Evolutionary conservation across 192 early-diverging fungal species (phyloP), one percentile per base, ranked within the genome.

Genomic region (Borealophlyctis nickersoniae): DNA sequence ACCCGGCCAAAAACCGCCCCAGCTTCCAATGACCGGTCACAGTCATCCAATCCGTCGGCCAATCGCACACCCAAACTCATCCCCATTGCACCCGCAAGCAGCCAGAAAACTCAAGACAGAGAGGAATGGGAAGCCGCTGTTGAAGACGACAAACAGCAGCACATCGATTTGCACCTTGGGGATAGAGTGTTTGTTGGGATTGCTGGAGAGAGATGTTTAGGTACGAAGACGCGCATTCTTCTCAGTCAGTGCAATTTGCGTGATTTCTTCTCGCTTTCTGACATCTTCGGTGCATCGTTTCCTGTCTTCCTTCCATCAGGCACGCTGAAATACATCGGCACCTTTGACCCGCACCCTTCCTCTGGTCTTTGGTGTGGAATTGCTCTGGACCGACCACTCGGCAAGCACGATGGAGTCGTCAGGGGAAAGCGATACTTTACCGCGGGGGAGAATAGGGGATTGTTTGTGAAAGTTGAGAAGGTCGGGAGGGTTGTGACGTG

Each of bases 391-490:
- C 50, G 57, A 11, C 63, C 58, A 75, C 73, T 79, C n/a, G 77
- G 77, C 22, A 79, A 76, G 58, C 77, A 79, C 48, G 71, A 79
- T 49, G 77, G 77, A 23, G 54, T 76, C n/a, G 71, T 79, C 7
- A 62, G 58, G 27, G 70, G 73, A 16, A 69, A 73, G 35, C 56
- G 74, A 31, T 79, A 79, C 59, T 79, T 79, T 53, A 63, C 26
- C 9, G 75, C 73, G 56, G 71, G 72, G 36, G 69, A 71, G 30
- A 63, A 65, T 52, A 71, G 75, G 53, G 77, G 77, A 7, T 33
- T 79, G 24, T 79, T 79, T 63, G 77, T 79, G 5, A 73, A 73
- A 26, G 27, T 53, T 9, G 71, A 79, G 3, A 79, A 79, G 49
- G 60, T 62, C 26, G 56, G 4, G 56, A 23, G 4, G 16, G 56